These are phyloP conservation scores for Phytophthora uliginosa DNA, from an alignment of 352 stramenopile species.

Conservation along the genomic window DNA sequence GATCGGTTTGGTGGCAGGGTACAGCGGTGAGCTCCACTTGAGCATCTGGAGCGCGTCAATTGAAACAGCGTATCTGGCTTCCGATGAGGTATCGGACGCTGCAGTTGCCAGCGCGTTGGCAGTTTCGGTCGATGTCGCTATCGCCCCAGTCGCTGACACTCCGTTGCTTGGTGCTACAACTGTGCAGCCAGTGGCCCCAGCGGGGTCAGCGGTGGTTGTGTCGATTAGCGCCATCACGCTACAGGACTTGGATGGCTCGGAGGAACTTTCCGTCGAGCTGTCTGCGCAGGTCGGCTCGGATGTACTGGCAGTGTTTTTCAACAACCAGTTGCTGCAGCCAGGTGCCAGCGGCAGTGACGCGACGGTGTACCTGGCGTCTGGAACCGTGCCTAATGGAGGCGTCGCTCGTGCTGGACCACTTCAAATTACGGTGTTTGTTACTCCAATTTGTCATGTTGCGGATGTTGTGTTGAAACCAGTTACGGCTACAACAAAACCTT, in stretches of 20 bases:
- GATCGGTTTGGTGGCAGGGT: slow-evolving; percentile 29
- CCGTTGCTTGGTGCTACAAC: background rate
- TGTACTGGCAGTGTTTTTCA: slow-evolving; percentile 24
- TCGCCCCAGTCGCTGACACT: background rate
- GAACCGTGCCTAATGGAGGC: background rate
- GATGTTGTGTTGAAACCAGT: slow-evolving; percentile 28
- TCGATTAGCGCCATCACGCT: slow-evolving; percentile 17
- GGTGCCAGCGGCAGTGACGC: background rate
- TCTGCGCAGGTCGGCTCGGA: background rate
- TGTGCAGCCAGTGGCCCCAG: background rate
- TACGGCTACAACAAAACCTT: slow-evolving; percentile 36
- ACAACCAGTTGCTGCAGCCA: slow-evolving; percentile 16
- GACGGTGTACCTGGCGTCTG: background rate
- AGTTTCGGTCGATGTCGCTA: background rate
- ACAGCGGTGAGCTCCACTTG: slow-evolving; percentile 29
- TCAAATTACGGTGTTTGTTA: slow-evolving; percentile 12
- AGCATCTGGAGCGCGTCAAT: slow-evolving; percentile 19
- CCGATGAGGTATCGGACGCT: background rate
- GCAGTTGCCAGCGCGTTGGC: background rate
- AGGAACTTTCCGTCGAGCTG: slow-evolving; percentile 26
- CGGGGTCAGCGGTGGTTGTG: too few species aligned
- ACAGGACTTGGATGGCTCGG: slow-evolving; percentile 31
- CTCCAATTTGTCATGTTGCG: slow-evolving; percentile 37
- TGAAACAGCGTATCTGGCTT: slow-evolving; percentile 5
- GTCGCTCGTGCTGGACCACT: background rate